A percentile compares a stretch with the other conserved stretches of the same genome.
These are phyloP conservation scores for Curvularia sp. DNA, from an alignment of 2,329 filamentous ascomycete genomes.

Conservation along the genomic window DNA sequence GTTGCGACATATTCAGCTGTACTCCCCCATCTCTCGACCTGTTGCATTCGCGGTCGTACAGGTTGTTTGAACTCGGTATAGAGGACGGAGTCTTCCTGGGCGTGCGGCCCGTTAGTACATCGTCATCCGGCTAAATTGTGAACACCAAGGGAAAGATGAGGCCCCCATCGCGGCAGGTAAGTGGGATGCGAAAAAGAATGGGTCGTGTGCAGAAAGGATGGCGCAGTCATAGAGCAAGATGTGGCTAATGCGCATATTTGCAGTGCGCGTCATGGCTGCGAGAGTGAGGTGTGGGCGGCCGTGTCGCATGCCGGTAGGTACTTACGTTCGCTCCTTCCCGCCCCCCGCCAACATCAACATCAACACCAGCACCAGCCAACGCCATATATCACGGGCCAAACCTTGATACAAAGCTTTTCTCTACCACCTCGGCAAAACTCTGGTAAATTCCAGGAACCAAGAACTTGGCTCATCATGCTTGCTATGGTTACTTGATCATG, in stretches of 20 bases:
- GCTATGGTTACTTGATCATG: slow-evolving; percentile 8
- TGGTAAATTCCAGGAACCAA: slow-evolving; percentile 5
- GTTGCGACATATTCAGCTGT: slow-evolving; percentile 3
- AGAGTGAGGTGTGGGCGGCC: neutral
- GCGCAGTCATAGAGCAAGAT: neutral
- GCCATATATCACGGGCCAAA: slow-evolving; percentile 3
- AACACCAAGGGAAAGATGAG: neutral
- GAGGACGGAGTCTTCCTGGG: neutral
- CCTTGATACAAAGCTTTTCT: neutral
- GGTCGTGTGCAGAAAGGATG: neutral
- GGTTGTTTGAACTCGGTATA: neutral
- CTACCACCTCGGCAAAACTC: neutral
- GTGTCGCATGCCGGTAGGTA: slow-evolving; percentile 6
- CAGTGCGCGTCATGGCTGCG: slow-evolving; percentile 7
- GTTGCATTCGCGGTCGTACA: neutral
- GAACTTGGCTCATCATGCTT: slow-evolving; percentile 6
- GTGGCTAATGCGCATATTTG: slow-evolving; percentile 20
- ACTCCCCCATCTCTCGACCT: neutral
- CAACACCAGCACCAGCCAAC: neutral
- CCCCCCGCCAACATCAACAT: neutral
- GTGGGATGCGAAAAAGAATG: too few relatives aligned
- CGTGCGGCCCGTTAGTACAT: neutral
- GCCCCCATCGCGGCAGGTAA: neutral
- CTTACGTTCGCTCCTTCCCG: slow-evolving; percentile 14
- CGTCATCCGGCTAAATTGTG: neutral